Evolutionary conservation across 148 eudicot genomes (phyloP).

Genomic region (Spergularia marina): DNA sequence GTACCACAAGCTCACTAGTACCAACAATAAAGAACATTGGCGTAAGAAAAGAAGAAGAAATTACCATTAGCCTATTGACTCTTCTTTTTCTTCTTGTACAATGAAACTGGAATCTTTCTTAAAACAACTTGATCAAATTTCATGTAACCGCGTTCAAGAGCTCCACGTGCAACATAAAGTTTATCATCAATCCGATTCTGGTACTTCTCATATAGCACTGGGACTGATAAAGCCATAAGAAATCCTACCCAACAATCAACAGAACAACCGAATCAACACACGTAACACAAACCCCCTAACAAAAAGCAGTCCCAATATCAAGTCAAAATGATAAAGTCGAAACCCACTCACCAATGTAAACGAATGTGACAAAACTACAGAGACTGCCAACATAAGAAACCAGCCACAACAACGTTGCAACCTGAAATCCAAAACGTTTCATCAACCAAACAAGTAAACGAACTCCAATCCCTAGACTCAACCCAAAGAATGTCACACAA

Average conservation of each 20-base stretch:
- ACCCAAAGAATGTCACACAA: slow-evolving; percentile 21
- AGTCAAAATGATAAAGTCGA: neutral
- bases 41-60: slow-evolving; percentile 27
- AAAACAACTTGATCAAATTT: slow-evolving; percentile 52
- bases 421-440: slow-evolving; percentile 37
- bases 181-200: slow-evolving; percentile 71
- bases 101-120: slow-evolving; percentile 49
- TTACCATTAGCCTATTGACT: slow-evolving; percentile 60
- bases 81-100: slow-evolving; percentile 67
- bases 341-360: slow-evolving; percentile 62
- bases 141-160: slow-evolving; percentile 42
- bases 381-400: slow-evolving; percentile 69
- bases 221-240: slow-evolving; percentile 73
- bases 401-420: slow-evolving; percentile 57
- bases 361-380: slow-evolving; percentile 69
- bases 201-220: slow-evolving; percentile 71
- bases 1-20: too few relatives aligned
- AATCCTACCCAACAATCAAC: slow-evolving; percentile 43
- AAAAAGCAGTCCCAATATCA: neutral
- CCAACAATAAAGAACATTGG: neutral
- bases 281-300: neutral
- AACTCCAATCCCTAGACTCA: neutral
- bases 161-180: slow-evolving; percentile 36
- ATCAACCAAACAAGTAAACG: neutral
- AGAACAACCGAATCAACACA: slow-evolving; percentile 17